Percentiles rank a stretch among this genome's conserved stretches.
phyloP scores from a whole-genome alignment of 2,329 filamentous ascomycete genomes.

The Calonectria naviculata region DNA sequence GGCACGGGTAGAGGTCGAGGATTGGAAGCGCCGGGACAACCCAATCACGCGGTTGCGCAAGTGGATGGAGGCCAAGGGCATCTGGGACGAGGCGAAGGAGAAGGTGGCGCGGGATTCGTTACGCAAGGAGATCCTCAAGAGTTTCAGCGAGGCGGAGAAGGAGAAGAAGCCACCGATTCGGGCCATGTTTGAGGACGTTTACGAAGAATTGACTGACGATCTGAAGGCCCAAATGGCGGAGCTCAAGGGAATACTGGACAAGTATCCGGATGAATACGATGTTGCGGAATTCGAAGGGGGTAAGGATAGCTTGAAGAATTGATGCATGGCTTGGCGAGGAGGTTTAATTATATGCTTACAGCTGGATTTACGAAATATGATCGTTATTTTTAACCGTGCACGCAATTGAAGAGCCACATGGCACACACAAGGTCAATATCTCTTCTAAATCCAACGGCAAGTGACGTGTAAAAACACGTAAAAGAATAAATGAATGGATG shows the following conservation, averaged over 20 bases:
- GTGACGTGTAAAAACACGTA: not conserved
- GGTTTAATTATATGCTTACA: not conserved
- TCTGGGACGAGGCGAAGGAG: constrained; percentile 90
- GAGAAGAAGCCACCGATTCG: constrained; percentile 81
- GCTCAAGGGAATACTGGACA: constrained; percentile 81
- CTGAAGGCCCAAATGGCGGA: constrained; percentile 76
- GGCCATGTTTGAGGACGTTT: constrained; percentile 87
- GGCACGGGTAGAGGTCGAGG: constrained; percentile 91
- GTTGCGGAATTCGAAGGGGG: constrained; percentile 81
- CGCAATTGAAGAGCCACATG: too few species aligned
- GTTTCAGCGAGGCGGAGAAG: constrained; percentile 85
- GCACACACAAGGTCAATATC: too few species aligned
- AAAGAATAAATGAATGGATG: not conserved
- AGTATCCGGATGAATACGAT: constrained; percentile 95
- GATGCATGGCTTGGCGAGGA: not conserved
- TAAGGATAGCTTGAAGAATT: constrained; percentile 66
- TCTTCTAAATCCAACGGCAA: too few species aligned
- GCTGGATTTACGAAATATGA: not conserved
- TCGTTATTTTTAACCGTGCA: not conserved
- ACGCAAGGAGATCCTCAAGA: constrained; percentile 81
- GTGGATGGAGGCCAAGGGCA: constrained; percentile 85
- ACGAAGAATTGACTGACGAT: constrained; percentile 87
- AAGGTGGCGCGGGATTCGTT: constrained; percentile 74
- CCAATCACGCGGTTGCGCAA: constrained; percentile 87
- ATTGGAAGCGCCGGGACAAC: constrained; percentile 93